phyloP scores from a whole-genome alignment of 2,329 filamentous ascomycete genomes.

The Geoglossum cookeanum region DNA sequence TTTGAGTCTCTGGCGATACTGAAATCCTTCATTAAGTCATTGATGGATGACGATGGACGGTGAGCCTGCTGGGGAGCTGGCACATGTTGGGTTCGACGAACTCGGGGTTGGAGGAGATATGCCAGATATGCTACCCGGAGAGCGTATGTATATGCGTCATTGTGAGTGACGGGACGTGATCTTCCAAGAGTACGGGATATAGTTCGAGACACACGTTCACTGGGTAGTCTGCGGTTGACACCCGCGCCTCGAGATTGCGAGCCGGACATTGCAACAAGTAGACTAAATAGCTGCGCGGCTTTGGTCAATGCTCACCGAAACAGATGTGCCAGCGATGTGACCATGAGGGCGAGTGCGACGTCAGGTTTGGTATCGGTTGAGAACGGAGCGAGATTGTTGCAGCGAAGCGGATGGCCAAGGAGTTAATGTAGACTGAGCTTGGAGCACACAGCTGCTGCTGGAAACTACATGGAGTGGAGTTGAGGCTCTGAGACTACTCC shows the following conservation, averaged over 20 bases:
- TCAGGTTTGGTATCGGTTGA: not conserved
- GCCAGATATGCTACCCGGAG: constrained; percentile 79
- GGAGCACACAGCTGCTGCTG: not conserved
- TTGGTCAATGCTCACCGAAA: not conserved
- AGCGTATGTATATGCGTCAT: constrained; percentile 75
- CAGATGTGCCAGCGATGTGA: not conserved
- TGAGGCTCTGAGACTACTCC: not conserved
- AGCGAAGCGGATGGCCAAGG: not conserved
- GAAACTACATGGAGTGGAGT: not conserved
- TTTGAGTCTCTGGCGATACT: constrained; percentile 45
- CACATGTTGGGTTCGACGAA: constrained; percentile 78
- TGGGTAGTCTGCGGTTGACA: not conserved
- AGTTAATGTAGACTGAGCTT: not conserved
- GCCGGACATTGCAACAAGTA: not conserved
- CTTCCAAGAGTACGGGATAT: not conserved
- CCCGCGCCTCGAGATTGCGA: not conserved
- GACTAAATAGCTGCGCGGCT: not conserved
- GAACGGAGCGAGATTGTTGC: not conserved
- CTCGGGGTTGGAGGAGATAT: constrained; percentile 79
- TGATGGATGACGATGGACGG: constrained; percentile 52
- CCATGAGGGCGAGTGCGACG: not conserved
- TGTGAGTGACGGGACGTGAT: not conserved
- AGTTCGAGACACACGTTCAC: constrained; percentile 1
- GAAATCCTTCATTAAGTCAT: constrained; percentile 81
- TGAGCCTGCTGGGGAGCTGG: constrained; percentile 39